phyloP scores from a whole-genome alignment of 176 grass and related monocot genomes.

The Microstegium vimineum region DNA sequence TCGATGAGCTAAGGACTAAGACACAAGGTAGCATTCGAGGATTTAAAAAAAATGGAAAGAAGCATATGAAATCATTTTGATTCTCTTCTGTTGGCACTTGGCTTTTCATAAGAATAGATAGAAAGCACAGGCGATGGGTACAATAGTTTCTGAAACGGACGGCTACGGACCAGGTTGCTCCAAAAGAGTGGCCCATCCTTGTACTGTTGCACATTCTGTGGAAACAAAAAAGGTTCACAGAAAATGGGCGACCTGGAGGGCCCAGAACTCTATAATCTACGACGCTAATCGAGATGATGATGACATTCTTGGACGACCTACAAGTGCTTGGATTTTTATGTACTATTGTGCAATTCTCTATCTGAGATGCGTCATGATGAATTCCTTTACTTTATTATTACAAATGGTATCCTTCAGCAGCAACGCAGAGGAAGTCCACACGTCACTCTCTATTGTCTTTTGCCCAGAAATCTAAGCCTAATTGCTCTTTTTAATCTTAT shows the following conservation, averaged over 20 bases:
- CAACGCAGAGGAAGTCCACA: constrained; percentile 9
- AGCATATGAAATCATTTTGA: not conserved
- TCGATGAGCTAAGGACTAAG: too few relatives aligned
- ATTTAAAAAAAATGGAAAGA: not conserved
- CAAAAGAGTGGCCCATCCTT: constrained; percentile 1
- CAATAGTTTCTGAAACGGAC: constrained; percentile 22
- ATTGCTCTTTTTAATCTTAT: not conserved
- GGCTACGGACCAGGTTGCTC: constrained; percentile 20
- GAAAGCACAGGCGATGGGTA: not conserved
- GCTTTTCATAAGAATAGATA: not conserved
- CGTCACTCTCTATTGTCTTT: constrained; percentile 16
- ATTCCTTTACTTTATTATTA: constrained; percentile 1
- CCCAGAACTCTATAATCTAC: not conserved
- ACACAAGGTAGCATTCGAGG: not conserved
- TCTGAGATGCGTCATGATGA: constrained; percentile 5
- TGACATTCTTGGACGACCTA: constrained; percentile 3
- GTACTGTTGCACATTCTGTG: not conserved
- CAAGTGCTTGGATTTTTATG: not conserved
- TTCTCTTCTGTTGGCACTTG: not conserved
- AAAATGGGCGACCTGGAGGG: not conserved
- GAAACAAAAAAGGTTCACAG: not conserved
- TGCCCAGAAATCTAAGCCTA: not conserved
- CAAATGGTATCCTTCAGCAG: not conserved
- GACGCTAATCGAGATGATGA: not conserved
- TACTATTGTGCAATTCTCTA: not conserved